Evolutionary conservation across 371 early-diverging fungal genomes (phyloP), one percentile per base, ranked within the genome.

Genomic region (Actinomortierella wolfii): DNA sequence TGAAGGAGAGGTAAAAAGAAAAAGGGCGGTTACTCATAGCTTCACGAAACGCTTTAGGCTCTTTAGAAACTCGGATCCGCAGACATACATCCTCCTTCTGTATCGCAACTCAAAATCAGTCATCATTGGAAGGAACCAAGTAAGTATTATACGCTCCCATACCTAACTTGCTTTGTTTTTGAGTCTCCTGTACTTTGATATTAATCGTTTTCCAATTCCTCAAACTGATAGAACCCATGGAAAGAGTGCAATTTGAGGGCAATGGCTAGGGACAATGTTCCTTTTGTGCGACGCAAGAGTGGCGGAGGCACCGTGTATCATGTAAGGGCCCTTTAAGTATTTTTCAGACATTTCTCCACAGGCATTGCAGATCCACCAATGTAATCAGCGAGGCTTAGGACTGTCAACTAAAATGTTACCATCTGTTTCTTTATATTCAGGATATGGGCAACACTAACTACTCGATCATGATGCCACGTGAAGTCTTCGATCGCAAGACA

Each of bases 301-400:
- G 99, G 99, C 46, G 99, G 99, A 23, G 99, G 99, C 40, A 88
- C 98, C 1, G 99, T 98, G 8, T 97, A 94, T 80, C 99, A 98
- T 84, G 94, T 92, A 85, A 79, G 67, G 39, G 25, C 9, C 15
- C 34, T 11, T 34, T 6, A 4, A 34, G 11, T 24, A 4, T 20
- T 0, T 4, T 23, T 18, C 61, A 74, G 76, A n/a, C n/a, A n/a
- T n/a, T n/a, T n/a, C n/a, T n/a, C n/a, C n/a, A n/a, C n/a, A n/a
- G n/a, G n/a, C n/a, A n/a, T n/a, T n/a, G n/a, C n/a, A n/a, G n/a
- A n/a, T n/a, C n/a, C n/a, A n/a, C n/a, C n/a, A n/a, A n/a, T n/a
- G n/a, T n/a, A n/a, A n/a, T n/a, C n/a, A n/a, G n/a, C n/a, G n/a
- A n/a, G n/a, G n/a, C n/a, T n/a, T n/a, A n/a, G n/a, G n/a, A n/a